Evolutionary conservation across 345 rosid species (phyloP).

Genomic region (Eucalyptus grandis): DNA sequence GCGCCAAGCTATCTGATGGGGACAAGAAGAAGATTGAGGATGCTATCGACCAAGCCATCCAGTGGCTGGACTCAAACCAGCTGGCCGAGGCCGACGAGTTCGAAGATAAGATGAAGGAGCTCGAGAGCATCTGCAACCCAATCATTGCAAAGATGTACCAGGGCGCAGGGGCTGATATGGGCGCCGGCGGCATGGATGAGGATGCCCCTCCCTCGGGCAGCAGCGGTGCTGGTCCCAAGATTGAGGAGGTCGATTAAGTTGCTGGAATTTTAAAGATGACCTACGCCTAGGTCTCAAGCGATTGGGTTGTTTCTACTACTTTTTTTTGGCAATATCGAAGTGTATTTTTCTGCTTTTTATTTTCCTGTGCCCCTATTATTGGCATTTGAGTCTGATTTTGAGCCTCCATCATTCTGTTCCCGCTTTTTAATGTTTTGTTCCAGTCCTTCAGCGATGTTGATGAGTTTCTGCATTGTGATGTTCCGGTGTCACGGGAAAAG

Average conservation of each 20-base stretch:
- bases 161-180: constrained; percentile 38
- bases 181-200: constrained; percentile 41
- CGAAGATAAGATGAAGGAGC: constrained; percentile 73
- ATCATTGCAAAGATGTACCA: constrained; percentile 76
- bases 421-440: background rate
- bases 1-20: constrained; percentile 32
- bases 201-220: constrained; percentile 33
- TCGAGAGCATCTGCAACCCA: constrained; percentile 62
- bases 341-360: background rate
- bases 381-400: background rate
- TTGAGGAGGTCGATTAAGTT: constrained; percentile 42
- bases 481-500: background rate
- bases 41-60: constrained; percentile 52
- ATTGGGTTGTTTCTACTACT: background rate
- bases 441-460: background rate
- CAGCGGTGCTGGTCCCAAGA: constrained; percentile 46
- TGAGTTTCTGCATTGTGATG: background rate
- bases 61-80: constrained; percentile 58
- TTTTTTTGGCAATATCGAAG: background rate
- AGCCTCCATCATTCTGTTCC: background rate
- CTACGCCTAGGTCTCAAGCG: background rate
- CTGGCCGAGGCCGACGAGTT: constrained; percentile 64
- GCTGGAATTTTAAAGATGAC: background rate
- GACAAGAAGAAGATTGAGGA: constrained; percentile 83
- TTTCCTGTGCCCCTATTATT: background rate